phyloP scores from a whole-genome alignment of 495 filamentous ascomycete species.

The Ramalina intermedia region DNA sequence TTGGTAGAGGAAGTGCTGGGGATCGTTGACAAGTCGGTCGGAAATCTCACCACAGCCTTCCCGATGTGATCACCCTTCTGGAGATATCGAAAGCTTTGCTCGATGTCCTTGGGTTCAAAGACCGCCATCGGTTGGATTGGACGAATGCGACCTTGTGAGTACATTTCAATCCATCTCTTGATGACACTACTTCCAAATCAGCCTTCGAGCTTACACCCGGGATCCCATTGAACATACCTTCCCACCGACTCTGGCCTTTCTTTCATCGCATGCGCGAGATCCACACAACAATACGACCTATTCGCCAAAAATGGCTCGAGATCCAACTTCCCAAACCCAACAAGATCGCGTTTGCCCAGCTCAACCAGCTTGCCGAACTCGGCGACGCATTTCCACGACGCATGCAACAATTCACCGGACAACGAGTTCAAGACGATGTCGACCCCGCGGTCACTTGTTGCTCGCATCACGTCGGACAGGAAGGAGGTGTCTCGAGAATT shows the following conservation, averaged over 20 bases:
- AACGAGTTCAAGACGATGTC: conserved; percentile 17
- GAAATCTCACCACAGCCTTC: conserved; percentile 32
- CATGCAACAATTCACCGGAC: conserved; percentile 18
- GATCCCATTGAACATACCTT: no score
- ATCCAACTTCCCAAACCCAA: conserved; percentile 24
- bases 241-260: no score
- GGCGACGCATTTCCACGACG: conserved; percentile 32
- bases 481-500: conserved; percentile 17
- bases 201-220: no score
- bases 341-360: conserved; percentile 26
- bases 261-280: conserved; percentile 22
- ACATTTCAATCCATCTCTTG: conserved; percentile 27
- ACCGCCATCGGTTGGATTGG: no score
- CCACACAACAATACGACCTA: conserved; percentile 32
- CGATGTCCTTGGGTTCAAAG: no score
- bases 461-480: conserved; percentile 16
- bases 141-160: conserved; percentile 5
- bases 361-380: conserved; percentile 35
- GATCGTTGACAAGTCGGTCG: conserved; percentile 6
- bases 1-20: no score
- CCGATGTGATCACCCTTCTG: conserved; percentile 41
- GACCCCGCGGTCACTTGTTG: conserved; percentile 16
- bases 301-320: conserved; percentile 29
- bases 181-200: no score
- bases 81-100: no score